A percentile compares a stretch with the other conserved stretches of the same genome.
Evolutionary conservation across 345 rosid genomes (phyloP).

Genomic region (Ailanthus altissimus): DNA sequence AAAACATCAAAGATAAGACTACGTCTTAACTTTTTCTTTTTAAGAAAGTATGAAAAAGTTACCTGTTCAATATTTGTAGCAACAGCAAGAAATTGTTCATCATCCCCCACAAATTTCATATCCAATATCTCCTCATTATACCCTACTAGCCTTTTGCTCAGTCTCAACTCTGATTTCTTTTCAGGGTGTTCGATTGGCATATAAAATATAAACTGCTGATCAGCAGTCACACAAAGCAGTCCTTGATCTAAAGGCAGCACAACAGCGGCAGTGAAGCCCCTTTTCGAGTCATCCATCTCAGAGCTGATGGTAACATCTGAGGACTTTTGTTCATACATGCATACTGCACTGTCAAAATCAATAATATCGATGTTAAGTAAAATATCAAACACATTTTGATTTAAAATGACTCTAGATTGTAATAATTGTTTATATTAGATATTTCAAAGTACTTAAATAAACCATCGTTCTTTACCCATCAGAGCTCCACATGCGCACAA

Average conservation of each 20-base stretch:
- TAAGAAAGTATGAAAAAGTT: conserved; percentile 16
- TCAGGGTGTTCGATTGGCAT: conserved; percentile 41
- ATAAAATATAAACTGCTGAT: conserved; percentile 85
- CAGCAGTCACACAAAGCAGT: conserved; percentile 90
- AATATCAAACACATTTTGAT: conserved; percentile 17
- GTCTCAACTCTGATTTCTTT: conserved; percentile 42
- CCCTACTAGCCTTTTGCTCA: conserved; percentile 82
- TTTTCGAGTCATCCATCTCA: conserved; percentile 56
- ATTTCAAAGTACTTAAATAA: neutral
- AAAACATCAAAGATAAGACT: conserved; percentile 5
- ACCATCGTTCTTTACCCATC: conserved; percentile 55
- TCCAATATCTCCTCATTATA: conserved; percentile 92
- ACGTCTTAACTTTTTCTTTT: neutral
- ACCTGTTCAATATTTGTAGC: conserved; percentile 97
- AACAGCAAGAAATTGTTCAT: conserved; percentile 84
- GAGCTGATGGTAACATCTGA: conserved; percentile 69
- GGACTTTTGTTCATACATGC: conserved; percentile 73
- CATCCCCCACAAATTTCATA: conserved; percentile 87
- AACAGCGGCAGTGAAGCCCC: conserved; percentile 76
- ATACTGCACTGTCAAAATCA: conserved; percentile 68
- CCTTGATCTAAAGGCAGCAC: conserved; percentile 75
- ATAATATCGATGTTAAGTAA: conserved; percentile 21
- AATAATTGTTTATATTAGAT: neutral
- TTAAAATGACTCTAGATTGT: neutral
- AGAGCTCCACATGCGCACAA: conserved; percentile 80